These are phyloP conservation scores for Nephelium lappaceum DNA, from an alignment of 345 rosid genomes.

Conservation along the genomic window DNA sequence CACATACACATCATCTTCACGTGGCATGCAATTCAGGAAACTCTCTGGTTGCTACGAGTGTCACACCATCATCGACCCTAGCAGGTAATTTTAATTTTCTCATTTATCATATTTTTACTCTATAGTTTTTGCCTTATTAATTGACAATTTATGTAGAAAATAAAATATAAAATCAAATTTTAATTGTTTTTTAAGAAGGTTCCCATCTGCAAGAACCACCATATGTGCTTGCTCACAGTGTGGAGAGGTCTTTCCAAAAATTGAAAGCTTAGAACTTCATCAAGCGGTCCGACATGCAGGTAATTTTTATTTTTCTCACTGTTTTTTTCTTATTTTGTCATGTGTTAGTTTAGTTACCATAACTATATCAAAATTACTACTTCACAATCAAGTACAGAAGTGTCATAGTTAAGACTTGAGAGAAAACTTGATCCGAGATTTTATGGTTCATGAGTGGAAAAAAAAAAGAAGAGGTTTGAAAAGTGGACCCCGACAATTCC, in stretches of 20 bases:
- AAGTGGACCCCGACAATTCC: neutral
- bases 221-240: constrained; percentile 82
- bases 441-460: neutral
- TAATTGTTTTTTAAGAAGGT: constrained; percentile 39
- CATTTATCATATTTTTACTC: neutral
- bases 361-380: no score
- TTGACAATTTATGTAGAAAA: neutral
- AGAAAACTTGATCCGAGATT: no score
- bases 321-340: no score
- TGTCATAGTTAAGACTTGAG: no score
- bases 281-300: constrained; percentile 99
- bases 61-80: constrained; percentile 89
- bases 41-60: constrained; percentile 98
- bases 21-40: constrained; percentile 91
- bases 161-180: neutral
- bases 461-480: neutral
- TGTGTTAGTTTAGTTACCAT: no score
- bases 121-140: no score
- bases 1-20: constrained; percentile 47
- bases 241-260: constrained; percentile 92
- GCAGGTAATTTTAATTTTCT: constrained; percentile 53
- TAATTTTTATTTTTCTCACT: constrained; percentile 14
- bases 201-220: constrained; percentile 68
- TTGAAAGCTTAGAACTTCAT: constrained; percentile 94
- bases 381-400: no score